Base-by-base conservation (phyloP, 306 rosid species). In the Calophaca sinica region DNA sequence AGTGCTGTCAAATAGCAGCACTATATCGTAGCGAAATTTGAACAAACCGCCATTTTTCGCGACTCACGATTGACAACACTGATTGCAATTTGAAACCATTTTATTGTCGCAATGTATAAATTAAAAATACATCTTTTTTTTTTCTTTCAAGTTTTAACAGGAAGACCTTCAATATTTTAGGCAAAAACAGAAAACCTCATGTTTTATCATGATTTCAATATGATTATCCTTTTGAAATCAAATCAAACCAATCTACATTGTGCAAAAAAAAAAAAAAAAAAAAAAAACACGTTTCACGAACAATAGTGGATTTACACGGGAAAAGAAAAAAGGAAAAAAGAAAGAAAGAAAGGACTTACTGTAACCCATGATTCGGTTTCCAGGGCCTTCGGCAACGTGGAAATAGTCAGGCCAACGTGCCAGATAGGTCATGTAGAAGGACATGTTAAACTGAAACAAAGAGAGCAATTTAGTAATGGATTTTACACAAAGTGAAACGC, bases 371-470 rank as follows among this genome's bases (percentile, higher is more conserved):
- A 96, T 85, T 55, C 75, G 89, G 79, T 85, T 88, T 7, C 91
- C 96, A 15, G 96, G 97, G 60, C 83, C 97, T 88, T 89, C 80
- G 4, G 99, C 98, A 7, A 92, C 97, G 20, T 96, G 97, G 83
- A 96, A 96, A 76, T 96, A 96, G 14, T 96, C 99, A 0, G 98
- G 99, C 98, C 99, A 96, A 83, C 99, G 80, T 3, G 99, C 99
- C 1, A 96, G 84, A 71, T 96, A 96, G 75, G 99, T 90, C 99
- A 96, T 92, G 78, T 96, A 96, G 88, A 92, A 92, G 10, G 98
- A 96, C 99, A 96, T 96, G 66, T 92, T 96, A 83, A 92, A 96
- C 98, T 92, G 91, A 42, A 74, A 69, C 12, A 7, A 33, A 42
- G 2, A 42, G 2, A 39, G 5, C 41, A 58, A 36, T 2, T 44